Evolutionary conservation across 2,329 filamentous ascomycete genomes (phyloP).

Genomic region (Neofusicoccum kwambonambiense): DNA sequence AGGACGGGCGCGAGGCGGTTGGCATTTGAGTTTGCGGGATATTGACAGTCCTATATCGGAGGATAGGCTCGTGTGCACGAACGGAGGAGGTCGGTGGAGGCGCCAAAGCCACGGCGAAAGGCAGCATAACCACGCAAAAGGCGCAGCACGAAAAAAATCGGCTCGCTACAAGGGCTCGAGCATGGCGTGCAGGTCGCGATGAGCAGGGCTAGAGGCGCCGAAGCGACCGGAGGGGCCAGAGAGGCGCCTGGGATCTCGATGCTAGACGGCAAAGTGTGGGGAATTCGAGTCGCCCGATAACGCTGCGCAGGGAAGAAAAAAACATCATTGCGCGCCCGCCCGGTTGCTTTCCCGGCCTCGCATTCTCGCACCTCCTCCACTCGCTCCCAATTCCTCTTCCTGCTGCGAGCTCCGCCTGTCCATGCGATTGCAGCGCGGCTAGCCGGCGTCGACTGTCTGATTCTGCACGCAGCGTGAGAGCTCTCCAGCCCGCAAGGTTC

Average conservation of each 20-base stretch:
- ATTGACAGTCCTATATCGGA: constrained; percentile 13
- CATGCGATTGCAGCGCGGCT: constrained; percentile 13
- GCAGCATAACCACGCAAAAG: background rate
- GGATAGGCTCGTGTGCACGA: background rate
- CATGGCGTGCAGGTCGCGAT: background rate
- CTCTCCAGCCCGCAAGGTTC: background rate
- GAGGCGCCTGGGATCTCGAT: background rate
- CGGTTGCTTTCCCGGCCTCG: background rate
- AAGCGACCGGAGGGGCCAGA: background rate
- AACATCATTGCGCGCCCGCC: background rate
- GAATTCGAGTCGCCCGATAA: background rate
- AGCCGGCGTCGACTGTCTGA: constrained; percentile 9
- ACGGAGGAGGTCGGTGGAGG: background rate
- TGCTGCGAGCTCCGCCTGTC: constrained; percentile 3
- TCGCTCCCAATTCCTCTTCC: background rate
- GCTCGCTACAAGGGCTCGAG: background rate
- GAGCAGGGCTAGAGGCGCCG: background rate
- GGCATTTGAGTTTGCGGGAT: background rate
- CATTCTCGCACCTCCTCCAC: background rate
- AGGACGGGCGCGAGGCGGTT: background rate
- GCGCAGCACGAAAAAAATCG: background rate
- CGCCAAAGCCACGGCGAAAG: background rate
- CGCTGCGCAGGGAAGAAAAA: background rate
- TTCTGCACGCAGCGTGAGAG: background rate
- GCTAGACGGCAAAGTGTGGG: background rate